Evolutionary conservation across 108 stramenopile species (phyloP).

Genomic region (Mediolabrus comicus): DNA sequence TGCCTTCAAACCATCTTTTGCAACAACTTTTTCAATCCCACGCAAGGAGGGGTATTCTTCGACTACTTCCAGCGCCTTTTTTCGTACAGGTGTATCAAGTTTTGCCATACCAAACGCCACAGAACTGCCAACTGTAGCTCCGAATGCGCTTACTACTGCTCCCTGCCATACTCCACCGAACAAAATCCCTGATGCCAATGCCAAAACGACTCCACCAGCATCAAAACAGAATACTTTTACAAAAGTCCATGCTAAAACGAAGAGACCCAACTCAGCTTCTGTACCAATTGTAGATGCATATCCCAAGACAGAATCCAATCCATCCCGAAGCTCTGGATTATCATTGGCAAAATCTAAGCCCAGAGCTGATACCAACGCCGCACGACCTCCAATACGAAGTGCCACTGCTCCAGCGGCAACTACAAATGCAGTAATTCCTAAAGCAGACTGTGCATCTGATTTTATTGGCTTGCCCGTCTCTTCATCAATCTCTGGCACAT

Average conservation of each 20-base stretch:
- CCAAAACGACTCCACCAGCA: conserved; percentile 80
- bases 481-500: conserved; percentile 56
- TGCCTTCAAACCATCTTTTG: conserved; percentile 88
- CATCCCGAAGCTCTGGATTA: conserved; percentile 74
- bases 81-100: conserved; percentile 70
- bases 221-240: conserved; percentile 86
- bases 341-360: conserved; percentile 86
- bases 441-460: conserved; percentile 65
- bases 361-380: conserved; percentile 74
- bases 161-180: conserved; percentile 93
- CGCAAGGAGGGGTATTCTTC: conserved; percentile 82
- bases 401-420: conserved; percentile 86
- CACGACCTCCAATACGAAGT: conserved; percentile 85
- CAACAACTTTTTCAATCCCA: conserved; percentile 91
- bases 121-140: conserved; percentile 83
- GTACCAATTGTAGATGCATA: conserved; percentile 60
- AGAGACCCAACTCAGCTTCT: conserved; percentile 47
- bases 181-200: conserved; percentile 80
- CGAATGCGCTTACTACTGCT: conserved; percentile 69
- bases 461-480: conserved; percentile 61
- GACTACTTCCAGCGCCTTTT: conserved; percentile 73
- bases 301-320: conserved; percentile 67
- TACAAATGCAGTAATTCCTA: conserved; percentile 80
- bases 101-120: conserved; percentile 85
- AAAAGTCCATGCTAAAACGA: conserved; percentile 72